Base-by-base conservation (phyloP, 108 stramenopile genomes). In the Cylindrotheca fusiformis region DNA sequence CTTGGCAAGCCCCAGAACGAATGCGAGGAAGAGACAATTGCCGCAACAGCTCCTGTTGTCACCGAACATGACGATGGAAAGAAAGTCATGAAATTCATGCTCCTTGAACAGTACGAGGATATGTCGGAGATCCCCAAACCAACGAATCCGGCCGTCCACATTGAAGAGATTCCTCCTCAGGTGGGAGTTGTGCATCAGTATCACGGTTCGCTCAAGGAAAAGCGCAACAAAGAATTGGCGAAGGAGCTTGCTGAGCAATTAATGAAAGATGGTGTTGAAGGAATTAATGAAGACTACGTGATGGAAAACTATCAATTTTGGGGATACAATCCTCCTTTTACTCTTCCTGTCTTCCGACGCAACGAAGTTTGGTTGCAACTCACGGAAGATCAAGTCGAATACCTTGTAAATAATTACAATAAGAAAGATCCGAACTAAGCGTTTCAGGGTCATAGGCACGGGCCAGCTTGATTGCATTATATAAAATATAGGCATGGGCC, bases 321-420 rank as follows among this genome's bases (percentile, higher is more conserved):
- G 86, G 88, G 87, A 30, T 95, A 85, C 68, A 90, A 95, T 60
- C 91, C 94, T 18, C 94, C 94, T 0, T 93, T 91, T 32, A 90
- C 88, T 1, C 59, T 95, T 53, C 94, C 94, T 14, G 67, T 77
- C 55, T 87, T 93, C 52, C 70, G 87, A 21, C 76, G 91, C n/a
- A 93, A 91, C 69, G 94, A 95, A 54, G 64, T 95, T 36, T 95
- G 93, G 93, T 32, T 95, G 2, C 64, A 79, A 59, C 63, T 95
- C 58, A 74, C 65, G 1, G 58, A 78, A 29, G 74, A 77, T 18
- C 82, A 93, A 58, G 88, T 78, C 1, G 65, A 79, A 22, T 63
- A 75, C 30, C 58, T 90, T 55, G 52, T 56, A 17, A 53, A 78
- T 25, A 74, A 74, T 27, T 82, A 55, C 33, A 32, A 65, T 22